Conservation (phyloP, 2,329 filamentous ascomycete species). For the Fusarium zealandicum region DNA sequence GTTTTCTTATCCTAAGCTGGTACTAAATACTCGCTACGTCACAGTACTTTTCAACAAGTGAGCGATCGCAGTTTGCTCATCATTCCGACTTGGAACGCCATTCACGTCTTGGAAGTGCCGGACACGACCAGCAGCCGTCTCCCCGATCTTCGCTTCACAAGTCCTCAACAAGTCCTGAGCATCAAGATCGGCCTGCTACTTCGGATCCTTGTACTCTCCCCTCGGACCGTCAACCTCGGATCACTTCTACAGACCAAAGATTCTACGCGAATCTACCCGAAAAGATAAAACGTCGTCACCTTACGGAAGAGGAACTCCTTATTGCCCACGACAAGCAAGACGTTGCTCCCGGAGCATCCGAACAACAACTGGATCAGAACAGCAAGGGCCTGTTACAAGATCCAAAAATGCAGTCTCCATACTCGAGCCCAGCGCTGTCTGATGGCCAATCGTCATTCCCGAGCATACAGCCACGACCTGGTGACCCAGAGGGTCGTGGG, state of each 20-base stretch:
- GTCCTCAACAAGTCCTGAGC: constrained; percentile 22
- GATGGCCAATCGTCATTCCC: constrained; percentile 31
- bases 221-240: constrained; percentile 40
- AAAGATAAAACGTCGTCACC: constrained; percentile 74
- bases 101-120: constrained; percentile 28
- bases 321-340: constrained; percentile 51
- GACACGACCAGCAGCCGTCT: constrained; percentile 24
- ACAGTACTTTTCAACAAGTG: constrained; percentile 77
- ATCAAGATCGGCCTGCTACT: constrained; percentile 26
- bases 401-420: constrained; percentile 33
- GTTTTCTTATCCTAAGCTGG: constrained; percentile 2
- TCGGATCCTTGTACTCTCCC: constrained; percentile 25
- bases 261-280: constrained; percentile 76
- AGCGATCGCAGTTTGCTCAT: constrained; percentile 72
- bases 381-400: constrained; percentile 37
- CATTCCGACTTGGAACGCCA: constrained; percentile 32
- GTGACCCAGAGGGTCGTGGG: constrained; percentile 24
- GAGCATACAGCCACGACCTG: constrained; percentile 38
- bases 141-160: constrained; percentile 22
- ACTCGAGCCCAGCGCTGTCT: constrained; percentile 34
- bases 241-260: constrained; percentile 64
- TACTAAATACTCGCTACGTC: constrained; percentile 27
- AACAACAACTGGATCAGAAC: constrained; percentile 24
- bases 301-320: constrained; percentile 75
- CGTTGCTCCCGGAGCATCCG: constrained; percentile 50